Base-by-base conservation (phyloP, 306 rosid genomes). In the Prinsepia uniflora region DNA sequence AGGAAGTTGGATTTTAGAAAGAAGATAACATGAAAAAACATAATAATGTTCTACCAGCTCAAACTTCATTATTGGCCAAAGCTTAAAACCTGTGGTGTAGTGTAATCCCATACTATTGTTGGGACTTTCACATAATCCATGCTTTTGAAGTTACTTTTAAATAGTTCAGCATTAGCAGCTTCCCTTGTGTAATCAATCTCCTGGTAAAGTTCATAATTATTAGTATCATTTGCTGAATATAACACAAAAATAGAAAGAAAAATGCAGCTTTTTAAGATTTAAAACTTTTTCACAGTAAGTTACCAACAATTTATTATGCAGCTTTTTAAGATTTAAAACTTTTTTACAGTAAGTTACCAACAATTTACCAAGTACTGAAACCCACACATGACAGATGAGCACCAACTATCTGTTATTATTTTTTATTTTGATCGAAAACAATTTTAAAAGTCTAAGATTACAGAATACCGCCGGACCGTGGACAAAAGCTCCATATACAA, bases 121-220 rank as follows among this genome's bases (percentile, higher is more conserved):
- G 99, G 99, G 30, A 94, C 96, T 84, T 94, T 94, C 48, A 94
- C 89, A 78, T 94, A 94, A 62, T 89, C 92, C 91, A 89, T 77
- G 79, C 78, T 81, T 78, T 85, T 87, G 75, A 94, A 94, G 88
- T 94, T 94, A 74, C 75, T 94, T 6, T 96, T 90, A 84, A 94
- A 94, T 61, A 74, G 80, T 76, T 91, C 99, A 44, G 99, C 91
- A 78, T 94, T 94, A 42, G 88, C 91, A 54, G 96, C 99, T 86
- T 94, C 99, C 91, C 87, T 91, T 81, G 96, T 94, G 86, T 94
- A 94, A 84, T 94, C 99, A 79, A 94, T 94, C 86, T 94, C 99
- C 99, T 94, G 97, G 84, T 83, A 73, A 72, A 17, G 10, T 56
- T 64, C 19, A 15, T 8, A 30, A n/a, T 53, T 22, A 42, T 70